Evolutionary conservation across 441 rosid genomes (phyloP).

Genomic region (Gossypium schwendimanii): DNA sequence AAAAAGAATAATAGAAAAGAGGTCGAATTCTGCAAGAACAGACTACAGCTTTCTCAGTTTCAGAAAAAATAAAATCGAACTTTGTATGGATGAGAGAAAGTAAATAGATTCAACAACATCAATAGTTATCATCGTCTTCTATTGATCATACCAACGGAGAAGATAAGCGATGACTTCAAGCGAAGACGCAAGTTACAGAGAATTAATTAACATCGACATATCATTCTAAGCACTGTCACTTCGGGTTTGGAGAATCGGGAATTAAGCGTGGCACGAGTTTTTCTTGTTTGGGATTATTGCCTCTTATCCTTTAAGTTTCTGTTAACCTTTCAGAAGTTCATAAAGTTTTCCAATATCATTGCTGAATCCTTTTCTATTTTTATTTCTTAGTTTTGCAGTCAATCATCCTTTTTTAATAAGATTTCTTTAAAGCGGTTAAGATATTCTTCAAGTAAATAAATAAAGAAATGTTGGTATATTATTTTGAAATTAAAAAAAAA

Average conservation of each 20-base stretch:
- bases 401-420: no score
- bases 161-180: background rate
- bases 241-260: background rate
- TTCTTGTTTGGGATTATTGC: background rate
- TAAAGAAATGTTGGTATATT: no score
- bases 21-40: background rate
- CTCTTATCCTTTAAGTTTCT: background rate
- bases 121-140: background rate
- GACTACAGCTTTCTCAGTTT: background rate
- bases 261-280: background rate
- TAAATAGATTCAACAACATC: background rate
- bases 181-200: background rate
- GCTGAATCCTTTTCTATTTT: background rate
- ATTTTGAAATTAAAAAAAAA: no score
- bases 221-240: background rate
- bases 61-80: background rate
- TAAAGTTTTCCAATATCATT: background rate
- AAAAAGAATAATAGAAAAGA: background rate
- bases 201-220: background rate
- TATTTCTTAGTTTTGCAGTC: no score
- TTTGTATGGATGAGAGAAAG: background rate
- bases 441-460: no score
- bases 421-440: no score
- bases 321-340: background rate
- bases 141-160: slow-evolving; percentile 5